Base-by-base conservation (phyloP, 306 rosid species). In the Pyrus communis region DNA sequence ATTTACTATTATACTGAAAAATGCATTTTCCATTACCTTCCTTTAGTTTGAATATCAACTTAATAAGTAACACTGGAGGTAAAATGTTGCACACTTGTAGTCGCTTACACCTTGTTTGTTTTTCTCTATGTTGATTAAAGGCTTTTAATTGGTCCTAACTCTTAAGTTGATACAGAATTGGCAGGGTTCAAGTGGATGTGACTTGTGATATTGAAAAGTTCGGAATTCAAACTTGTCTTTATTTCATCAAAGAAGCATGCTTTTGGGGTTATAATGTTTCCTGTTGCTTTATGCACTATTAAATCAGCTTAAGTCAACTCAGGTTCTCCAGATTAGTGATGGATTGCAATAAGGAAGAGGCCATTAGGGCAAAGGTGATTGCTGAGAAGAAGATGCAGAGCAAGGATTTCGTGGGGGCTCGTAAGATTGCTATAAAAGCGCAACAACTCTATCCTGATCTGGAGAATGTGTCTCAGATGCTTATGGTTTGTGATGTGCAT, bases 311-410 rank as follows among this genome's bases (percentile, higher is more conserved):
- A 84, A 75, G 77, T 78, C 23, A 49, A 68, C n/a, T 78, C 19
- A 42, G 84, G 70, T 74, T 76, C 42, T 88, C 78, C 71, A 67
- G 55, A 81, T 63, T 65, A 68, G 78, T 69, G 54, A 95, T 95
- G 99, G 97, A 90, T 67, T 92, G 97, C 82, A 89, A 95, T 78
- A 95, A 85, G 78, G 99, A 90, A 81, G 99, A 95, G 88, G 99
- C 99, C 83, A 21, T 91, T 83, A 92, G 90, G 91, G 93, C 97
- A 83, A 92, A 84, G 85, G 84, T n/a, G 42, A 81, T 92, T 66
- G 97, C 97, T 76, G 91, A 84, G 87, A 82, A 87, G 84, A 92
- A 86, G 87, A 87, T 92, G 99, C 88, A 83, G 78, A 78, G 69
- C 86, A 92, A 92, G 81, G 99, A 95, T 87, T 95, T 89, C 73